Evolutionary conservation across 2,329 filamentous ascomycete species (phyloP).

Genomic region (Ceratocystis variospora): DNA sequence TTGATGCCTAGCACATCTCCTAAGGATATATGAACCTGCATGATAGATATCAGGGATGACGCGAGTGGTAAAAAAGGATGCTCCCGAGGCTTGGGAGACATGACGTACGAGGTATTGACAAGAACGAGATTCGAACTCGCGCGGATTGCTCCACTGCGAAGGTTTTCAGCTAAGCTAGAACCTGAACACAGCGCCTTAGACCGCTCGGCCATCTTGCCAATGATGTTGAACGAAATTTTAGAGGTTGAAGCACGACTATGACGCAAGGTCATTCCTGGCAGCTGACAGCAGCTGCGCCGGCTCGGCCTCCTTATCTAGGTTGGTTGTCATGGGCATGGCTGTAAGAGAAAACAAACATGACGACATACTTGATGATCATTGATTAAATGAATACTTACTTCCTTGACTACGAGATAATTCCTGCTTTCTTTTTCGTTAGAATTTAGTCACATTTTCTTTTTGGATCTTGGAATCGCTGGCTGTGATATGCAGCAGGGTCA

Average conservation of each 20-base stretch:
- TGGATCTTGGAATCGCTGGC: background rate
- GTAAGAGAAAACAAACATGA: background rate
- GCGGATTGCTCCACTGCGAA: conserved; percentile 20
- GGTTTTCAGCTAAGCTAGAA: background rate
- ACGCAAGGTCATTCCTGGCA: background rate
- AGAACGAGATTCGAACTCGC: conserved; percentile 24
- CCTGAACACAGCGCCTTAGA: too few species aligned
- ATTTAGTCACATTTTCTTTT: background rate
- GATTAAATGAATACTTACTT: background rate
- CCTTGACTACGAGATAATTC: background rate
- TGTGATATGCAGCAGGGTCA: background rate
- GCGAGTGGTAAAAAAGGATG: too few species aligned
- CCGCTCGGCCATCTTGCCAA: too few species aligned
- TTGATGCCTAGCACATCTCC: too few species aligned
- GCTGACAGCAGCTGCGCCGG: background rate
- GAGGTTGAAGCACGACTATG: background rate
- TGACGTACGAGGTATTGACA: conserved; percentile 17
- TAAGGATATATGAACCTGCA: too few species aligned
- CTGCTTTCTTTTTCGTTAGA: background rate
- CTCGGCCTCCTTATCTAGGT: background rate
- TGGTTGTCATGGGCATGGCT: background rate
- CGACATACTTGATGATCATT: background rate
- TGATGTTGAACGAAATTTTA: background rate
- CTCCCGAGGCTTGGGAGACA: too few species aligned
- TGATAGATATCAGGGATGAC: too few species aligned